Percentiles rank a stretch among this genome's conserved stretches.
These are phyloP conservation scores for grape (Vitis vinifera) DNA, from an alignment of 164 flowering plant genomes.

Conservation along the genomic window ASM3070453v1 NC_081811.1:22321501-22322000, in stretches of 20 bases:
- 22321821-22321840: slow-evolving; percentile 1
- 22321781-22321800: background rate
- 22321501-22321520: slow-evolving; percentile 10
- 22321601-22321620: background rate
- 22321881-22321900: slow-evolving; percentile 25
- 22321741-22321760: too few relatives aligned
- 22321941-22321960: background rate
- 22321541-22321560: background rate
- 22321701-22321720: too few relatives aligned
- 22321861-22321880: slow-evolving; percentile 35
- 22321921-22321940: background rate
- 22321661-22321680: too few relatives aligned
- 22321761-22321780: too few relatives aligned
- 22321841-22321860: slow-evolving; percentile 14
- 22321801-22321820: background rate
- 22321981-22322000: background rate
- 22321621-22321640: too few relatives aligned
- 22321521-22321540: slow-evolving; percentile 19
- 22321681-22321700: too few relatives aligned
- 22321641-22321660: too few relatives aligned
- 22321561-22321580: background rate
- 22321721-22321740: too few relatives aligned
- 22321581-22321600: background rate
- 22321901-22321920: background rate
- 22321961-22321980: background rate